A percentile compares a stretch with the other conserved stretches of the same genome.
Conservation (phyloP, 768 basidiomycete genomes). For the Termitomyces heimii region DNA sequence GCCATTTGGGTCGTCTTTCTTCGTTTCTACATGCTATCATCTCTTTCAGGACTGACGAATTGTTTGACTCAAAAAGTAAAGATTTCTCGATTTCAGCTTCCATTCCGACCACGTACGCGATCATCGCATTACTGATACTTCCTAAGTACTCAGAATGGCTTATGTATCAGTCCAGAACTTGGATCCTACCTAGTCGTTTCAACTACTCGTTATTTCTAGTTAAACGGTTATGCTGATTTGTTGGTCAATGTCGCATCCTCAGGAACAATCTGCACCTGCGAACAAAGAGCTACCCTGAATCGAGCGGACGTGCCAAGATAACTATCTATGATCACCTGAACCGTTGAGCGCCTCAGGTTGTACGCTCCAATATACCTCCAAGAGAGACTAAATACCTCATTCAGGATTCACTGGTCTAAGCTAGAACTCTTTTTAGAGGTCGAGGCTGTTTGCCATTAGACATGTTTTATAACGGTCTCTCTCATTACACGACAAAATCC, state of each 20-base stretch:
- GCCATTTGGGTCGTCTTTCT: not conserved
- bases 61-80: not conserved
- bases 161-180: not conserved
- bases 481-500: conserved; percentile 11
- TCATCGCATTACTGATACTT: not conserved
- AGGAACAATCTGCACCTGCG: too few relatives aligned
- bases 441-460: too few relatives aligned
- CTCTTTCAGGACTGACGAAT: not conserved
- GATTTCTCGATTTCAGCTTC: not conserved
- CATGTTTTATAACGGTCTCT: too few relatives aligned
- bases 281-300: too few relatives aligned
- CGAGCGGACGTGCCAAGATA: too few relatives aligned
- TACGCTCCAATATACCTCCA: too few relatives aligned
- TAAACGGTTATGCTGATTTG: not conserved
- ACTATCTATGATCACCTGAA: too few relatives aligned
- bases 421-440: too few relatives aligned
- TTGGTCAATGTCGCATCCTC: not conserved
- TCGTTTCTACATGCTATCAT: not conserved
- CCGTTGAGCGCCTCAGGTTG: too few relatives aligned
- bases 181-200: not conserved
- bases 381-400: too few relatives aligned
- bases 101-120: not conserved
- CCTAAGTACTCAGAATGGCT: not conserved
- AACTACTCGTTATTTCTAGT: not conserved
- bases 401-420: too few relatives aligned